Conservation (phyloP, 352 stramenopile species). For the Aphanomyces astaci region DNA sequence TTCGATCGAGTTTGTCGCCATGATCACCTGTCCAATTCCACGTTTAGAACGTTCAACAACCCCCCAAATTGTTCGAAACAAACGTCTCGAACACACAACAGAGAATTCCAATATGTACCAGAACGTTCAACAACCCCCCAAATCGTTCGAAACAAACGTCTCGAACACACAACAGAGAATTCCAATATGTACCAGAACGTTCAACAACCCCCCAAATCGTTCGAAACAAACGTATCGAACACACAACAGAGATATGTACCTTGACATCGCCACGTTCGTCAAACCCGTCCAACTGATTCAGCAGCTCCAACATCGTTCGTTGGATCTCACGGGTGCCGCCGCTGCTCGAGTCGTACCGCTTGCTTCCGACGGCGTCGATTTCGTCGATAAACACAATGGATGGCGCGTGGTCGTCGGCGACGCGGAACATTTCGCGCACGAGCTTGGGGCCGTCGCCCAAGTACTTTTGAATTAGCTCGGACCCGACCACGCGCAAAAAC, state of each 20-base stretch:
- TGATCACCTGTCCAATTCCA: conserved; percentile 86
- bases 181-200: no score
- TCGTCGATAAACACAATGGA: conserved; percentile 99
- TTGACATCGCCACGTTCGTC: conserved; percentile 99
- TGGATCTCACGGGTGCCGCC: conserved; percentile 99
- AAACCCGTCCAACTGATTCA: conserved; percentile 99
- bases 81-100: no score
- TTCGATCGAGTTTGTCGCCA: conserved; percentile 99
- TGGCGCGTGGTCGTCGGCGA: conserved; percentile 96
- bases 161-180: no score
- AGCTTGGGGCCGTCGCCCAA: conserved; percentile 99
- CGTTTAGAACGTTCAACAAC: no score
- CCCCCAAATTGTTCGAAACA: no score
- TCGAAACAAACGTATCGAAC: background rate
- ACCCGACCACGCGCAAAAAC: conserved; percentile 98
- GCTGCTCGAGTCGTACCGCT: conserved; percentile 98
- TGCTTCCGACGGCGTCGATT: conserved; percentile 99
- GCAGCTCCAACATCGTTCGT: conserved; percentile 99
- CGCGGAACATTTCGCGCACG: conserved; percentile 98
- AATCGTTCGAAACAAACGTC: no score
- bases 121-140: no score
- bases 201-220: no score
- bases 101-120: no score
- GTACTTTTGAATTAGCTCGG: conserved; percentile 99
- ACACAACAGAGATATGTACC: conserved; percentile 30